Evolutionary conservation across 1,139 yeast genomes (phyloP).

Genomic region (Kluyveromyces sp.): DNA sequence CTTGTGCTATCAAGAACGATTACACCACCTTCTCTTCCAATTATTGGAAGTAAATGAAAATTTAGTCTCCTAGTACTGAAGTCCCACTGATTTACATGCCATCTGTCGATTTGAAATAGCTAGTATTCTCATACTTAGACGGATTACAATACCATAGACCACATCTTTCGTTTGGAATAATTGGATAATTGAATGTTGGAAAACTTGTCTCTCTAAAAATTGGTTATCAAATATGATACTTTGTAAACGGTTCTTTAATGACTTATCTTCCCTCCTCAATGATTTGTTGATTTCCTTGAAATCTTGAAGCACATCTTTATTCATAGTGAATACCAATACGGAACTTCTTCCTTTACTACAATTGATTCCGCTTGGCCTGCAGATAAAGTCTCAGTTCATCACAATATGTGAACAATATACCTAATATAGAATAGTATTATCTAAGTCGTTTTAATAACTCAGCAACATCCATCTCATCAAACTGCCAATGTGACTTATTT

Average conservation of each 20-base stretch:
- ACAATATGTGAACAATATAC: no score
- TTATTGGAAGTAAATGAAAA: conserved; percentile 51
- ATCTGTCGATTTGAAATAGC: conserved; percentile 85
- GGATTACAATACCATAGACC: conserved; percentile 78
- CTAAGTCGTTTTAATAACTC: no score
- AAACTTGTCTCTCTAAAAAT: conserved; percentile 33
- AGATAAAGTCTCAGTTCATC: no score
- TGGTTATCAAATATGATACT: conserved; percentile 58
- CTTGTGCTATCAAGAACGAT: conserved; percentile 79
- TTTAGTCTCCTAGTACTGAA: conserved; percentile 69
- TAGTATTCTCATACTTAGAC: conserved; percentile 34
- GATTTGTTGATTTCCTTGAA: conserved; percentile 23
- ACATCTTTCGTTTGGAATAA: conserved; percentile 75
- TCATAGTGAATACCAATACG: not conserved
- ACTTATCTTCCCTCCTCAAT: conserved; percentile 45
- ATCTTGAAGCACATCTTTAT: not conserved
- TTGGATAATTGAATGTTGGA: conserved; percentile 34
- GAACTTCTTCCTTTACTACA: not conserved
- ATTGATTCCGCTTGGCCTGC: no score
- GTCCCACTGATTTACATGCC: conserved; percentile 74
- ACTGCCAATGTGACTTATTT: no score
- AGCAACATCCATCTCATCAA: no score
- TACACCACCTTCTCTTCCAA: conserved; percentile 39
- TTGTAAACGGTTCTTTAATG: conserved; percentile 56
- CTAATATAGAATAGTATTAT: no score